Evolutionary conservation across 1,284 basidiomycete genomes (phyloP).

Genomic region (Dichomitus squalens): DNA sequence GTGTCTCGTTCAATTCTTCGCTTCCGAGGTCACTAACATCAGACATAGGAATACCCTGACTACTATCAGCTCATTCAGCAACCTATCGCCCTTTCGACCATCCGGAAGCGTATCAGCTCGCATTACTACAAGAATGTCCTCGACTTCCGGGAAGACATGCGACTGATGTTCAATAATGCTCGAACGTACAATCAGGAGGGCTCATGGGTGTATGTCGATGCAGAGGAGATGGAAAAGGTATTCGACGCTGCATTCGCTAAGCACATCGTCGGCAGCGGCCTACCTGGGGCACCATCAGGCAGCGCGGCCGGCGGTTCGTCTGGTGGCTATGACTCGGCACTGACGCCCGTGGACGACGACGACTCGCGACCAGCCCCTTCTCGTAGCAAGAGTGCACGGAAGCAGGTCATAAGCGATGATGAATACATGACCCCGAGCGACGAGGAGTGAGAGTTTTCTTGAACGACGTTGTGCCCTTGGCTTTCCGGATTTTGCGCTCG

Average conservation of each 20-base stretch:
- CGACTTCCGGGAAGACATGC: slow-evolving; percentile 81
- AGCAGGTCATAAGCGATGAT: slow-evolving; percentile 77
- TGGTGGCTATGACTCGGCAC: slow-evolving; percentile 63
- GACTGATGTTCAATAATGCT: slow-evolving; percentile 92
- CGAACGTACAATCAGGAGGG: slow-evolving; percentile 88
- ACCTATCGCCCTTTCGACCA: slow-evolving; percentile 88
- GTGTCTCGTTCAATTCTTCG: slow-evolving; percentile 24
- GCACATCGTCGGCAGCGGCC: slow-evolving; percentile 60
- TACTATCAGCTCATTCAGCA: slow-evolving; percentile 70
- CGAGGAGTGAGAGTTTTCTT: slow-evolving; percentile 33
- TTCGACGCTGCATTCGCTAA: slow-evolving; percentile 70
- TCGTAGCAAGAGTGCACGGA: slow-evolving; percentile 55
- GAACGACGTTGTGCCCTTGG: neutral
- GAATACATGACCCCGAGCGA: slow-evolving; percentile 49
- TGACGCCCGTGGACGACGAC: slow-evolving; percentile 79
- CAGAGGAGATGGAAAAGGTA: slow-evolving; percentile 88
- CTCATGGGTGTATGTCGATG: slow-evolving; percentile 93
- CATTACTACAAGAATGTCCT: slow-evolving; percentile 78
- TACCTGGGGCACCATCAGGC: slow-evolving; percentile 67
- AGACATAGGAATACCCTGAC: slow-evolving; percentile 82
- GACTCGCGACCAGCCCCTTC: slow-evolving; percentile 52
- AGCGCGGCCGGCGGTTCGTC: slow-evolving; percentile 38
- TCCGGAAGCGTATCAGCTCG: slow-evolving; percentile 81
- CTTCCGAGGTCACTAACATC: slow-evolving; percentile 10
- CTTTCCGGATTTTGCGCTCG: neutral